Conservation (phyloP, 1,139 yeast genomes). For the Candida smagusa region DNA sequence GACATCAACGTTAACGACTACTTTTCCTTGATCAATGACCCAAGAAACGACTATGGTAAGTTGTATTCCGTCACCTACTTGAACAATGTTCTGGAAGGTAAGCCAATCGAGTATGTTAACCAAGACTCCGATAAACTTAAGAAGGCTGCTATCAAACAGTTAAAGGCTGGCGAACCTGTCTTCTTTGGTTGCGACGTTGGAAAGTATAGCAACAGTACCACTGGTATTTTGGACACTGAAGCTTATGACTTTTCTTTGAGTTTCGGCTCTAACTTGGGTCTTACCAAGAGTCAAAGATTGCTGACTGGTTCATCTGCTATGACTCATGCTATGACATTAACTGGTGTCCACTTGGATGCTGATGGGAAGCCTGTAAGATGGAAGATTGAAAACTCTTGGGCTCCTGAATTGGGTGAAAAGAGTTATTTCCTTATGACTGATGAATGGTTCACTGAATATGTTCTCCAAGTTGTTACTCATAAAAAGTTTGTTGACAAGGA, state of each 20-base stretch:
- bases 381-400: slow-evolving; percentile 89
- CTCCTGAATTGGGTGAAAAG: slow-evolving; percentile 66
- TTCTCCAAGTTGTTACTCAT: slow-evolving; percentile 75
- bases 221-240: slow-evolving; percentile 69
- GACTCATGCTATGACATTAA: slow-evolving; percentile 87
- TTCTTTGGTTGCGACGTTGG: slow-evolving; percentile 88
- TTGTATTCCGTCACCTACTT: slow-evolving; percentile 69
- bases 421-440: slow-evolving; percentile 82
- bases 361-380: slow-evolving; percentile 60
- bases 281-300: slow-evolving; percentile 53
- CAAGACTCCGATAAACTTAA: slow-evolving; percentile 58
- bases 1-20: slow-evolving; percentile 50
- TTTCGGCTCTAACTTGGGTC: slow-evolving; percentile 49
- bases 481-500: slow-evolving; percentile 47
- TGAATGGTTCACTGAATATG: slow-evolving; percentile 77
- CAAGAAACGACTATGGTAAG: slow-evolving; percentile 64
- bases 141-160: slow-evolving; percentile 58
- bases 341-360: slow-evolving; percentile 60
- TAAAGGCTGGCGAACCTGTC: slow-evolving; percentile 70
- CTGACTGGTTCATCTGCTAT: slow-evolving; percentile 56
- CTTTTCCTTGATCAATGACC: slow-evolving; percentile 75
- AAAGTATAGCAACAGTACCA: slow-evolving; percentile 53
- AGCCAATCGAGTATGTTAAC: slow-evolving; percentile 67
- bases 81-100: slow-evolving; percentile 68
- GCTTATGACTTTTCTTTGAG: slow-evolving; percentile 69